Evolutionary conservation across 2,329 filamentous ascomycete genomes (phyloP).

Genomic region (Xylariaceae sp.): DNA sequence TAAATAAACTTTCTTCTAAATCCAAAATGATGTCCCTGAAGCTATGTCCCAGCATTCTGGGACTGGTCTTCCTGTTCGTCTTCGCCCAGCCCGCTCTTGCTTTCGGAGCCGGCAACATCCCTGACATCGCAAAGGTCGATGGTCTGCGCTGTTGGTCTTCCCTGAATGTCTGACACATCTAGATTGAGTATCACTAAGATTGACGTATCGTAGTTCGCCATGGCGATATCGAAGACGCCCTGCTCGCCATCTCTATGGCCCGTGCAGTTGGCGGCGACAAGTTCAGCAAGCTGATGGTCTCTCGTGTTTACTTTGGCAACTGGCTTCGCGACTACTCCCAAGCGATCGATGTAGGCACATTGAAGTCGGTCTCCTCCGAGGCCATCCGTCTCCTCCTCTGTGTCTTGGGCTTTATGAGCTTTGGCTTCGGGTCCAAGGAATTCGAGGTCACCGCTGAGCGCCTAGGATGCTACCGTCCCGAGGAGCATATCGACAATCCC

Average conservation of each 20-base stretch:
- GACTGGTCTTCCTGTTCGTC: constrained; percentile 56
- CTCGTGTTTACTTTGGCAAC: constrained; percentile 92
- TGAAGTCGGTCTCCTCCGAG: constrained; percentile 85
- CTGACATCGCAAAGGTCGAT: constrained; percentile 71
- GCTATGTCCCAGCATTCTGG: constrained; percentile 47
- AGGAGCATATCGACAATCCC: constrained; percentile 75
- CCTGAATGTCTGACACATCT: neutral
- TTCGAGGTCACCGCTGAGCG: constrained; percentile 78
- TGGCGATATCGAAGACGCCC: constrained; percentile 88
- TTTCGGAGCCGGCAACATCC: constrained; percentile 87
- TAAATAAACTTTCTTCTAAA: too few species aligned
- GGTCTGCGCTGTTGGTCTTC: constrained; percentile 66
- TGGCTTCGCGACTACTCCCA: constrained; percentile 93
- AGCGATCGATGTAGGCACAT: constrained; percentile 85
- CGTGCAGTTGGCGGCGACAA: constrained; percentile 60
- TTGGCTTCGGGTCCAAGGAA: constrained; percentile 76
- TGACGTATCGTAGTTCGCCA: constrained; percentile 56
- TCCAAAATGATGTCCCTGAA: constrained; percentile 44
- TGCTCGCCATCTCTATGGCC: constrained; percentile 63
- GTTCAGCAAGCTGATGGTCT: constrained; percentile 81
- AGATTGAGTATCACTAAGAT: neutral
- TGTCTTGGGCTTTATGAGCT: constrained; percentile 84
- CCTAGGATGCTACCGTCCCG: constrained; percentile 74
- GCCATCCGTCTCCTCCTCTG: constrained; percentile 86
- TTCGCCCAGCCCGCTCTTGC: constrained; percentile 65